Conservation (phyloP, 305 asterid genomes). For the Fraxinus baroniana region DNA sequence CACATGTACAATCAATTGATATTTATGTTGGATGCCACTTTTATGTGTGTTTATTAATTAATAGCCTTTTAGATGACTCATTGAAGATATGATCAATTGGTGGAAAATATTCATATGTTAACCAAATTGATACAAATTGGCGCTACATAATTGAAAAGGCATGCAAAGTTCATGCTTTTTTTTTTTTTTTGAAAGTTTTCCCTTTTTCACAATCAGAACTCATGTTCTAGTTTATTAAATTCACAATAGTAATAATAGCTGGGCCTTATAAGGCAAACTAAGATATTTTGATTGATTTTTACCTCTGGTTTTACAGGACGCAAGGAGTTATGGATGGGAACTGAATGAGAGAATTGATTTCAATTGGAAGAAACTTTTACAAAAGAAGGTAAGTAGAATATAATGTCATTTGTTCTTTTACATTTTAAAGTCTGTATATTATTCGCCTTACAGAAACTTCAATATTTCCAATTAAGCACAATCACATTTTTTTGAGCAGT, state of each 20-base stretch:
- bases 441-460: neutral
- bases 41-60: neutral
- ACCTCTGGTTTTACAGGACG: slow-evolving; percentile 58
- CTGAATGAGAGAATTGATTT: slow-evolving; percentile 71
- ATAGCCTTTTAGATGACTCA: neutral
- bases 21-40: neutral
- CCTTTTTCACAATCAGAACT: neutral
- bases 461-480: neutral
- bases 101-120: neutral
- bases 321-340: slow-evolving; percentile 95
- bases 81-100: neutral
- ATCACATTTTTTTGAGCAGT: neutral
- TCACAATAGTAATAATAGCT: neutral
- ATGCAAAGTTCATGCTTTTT: neutral
- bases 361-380: slow-evolving; percentile 95
- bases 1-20: neutral
- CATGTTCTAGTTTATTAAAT: neutral
- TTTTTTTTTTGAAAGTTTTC: neutral
- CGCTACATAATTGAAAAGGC: neutral
- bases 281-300: neutral
- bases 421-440: neutral
- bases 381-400: slow-evolving; percentile 63
- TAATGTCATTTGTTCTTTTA: slow-evolving; percentile 4
- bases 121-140: neutral
- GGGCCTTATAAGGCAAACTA: neutral